Evolutionary conservation across 805 yeast genomes (phyloP).

Genomic region (Isabelozyma rhagii): DNA sequence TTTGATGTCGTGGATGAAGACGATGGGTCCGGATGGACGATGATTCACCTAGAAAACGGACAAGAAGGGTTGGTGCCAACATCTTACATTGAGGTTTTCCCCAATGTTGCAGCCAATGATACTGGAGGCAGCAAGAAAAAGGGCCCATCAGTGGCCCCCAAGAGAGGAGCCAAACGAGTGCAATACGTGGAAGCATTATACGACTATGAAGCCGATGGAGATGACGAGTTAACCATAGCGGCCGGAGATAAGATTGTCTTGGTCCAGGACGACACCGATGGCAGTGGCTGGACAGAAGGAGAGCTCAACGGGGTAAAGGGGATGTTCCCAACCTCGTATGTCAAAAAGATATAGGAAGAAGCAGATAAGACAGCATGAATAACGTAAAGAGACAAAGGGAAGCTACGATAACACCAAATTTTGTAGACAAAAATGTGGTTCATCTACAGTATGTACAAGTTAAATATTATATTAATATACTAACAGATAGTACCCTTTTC

Average conservation of each 20-base stretch:
- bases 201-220: conserved; percentile 74
- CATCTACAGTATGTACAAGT: not conserved
- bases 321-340: conserved; percentile 70
- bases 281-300: conserved; percentile 96
- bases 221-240: conserved; percentile 68
- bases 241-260: conserved; percentile 75
- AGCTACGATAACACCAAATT: no score
- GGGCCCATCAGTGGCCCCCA: conserved; percentile 82
- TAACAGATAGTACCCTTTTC: not conserved
- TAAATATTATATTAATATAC: not conserved
- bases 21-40: conserved; percentile 94
- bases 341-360: conserved; percentile 30
- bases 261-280: conserved; percentile 53
- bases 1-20: conserved; percentile 62
- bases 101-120: conserved; percentile 5
- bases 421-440: not conserved
- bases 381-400: not conserved
- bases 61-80: conserved; percentile 82
- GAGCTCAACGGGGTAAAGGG: conserved; percentile 45
- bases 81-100: conserved; percentile 56
- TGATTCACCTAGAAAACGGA: conserved; percentile 43
- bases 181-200: conserved; percentile 67
- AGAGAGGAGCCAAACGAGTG: conserved; percentile 64
- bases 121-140: conserved; percentile 28
- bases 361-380: not conserved